Percentiles rank a stretch among this genome's conserved stretches.
Evolutionary conservation across 352 stramenopile genomes (phyloP).

Genomic region (Globisporangium cystogenes): DNA sequence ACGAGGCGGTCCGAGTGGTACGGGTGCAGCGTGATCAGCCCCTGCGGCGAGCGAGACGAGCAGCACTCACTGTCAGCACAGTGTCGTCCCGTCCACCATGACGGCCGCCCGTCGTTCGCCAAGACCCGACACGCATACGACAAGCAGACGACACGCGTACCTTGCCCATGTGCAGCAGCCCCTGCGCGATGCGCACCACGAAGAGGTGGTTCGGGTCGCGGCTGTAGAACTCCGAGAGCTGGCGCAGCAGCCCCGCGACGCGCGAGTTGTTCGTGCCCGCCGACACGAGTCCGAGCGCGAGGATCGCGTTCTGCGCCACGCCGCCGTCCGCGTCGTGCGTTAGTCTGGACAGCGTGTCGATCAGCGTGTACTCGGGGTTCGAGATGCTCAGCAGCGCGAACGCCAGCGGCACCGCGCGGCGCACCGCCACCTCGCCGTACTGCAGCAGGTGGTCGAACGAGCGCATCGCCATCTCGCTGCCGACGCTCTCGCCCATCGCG

Average conservation of each 20-base stretch:
- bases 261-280: slow-evolving; percentile 99
- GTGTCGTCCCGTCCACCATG: no score
- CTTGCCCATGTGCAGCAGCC: slow-evolving; percentile 99
- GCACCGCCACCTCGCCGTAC: slow-evolving; percentile 98
- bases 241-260: slow-evolving; percentile 95
- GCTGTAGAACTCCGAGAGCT: slow-evolving; percentile 97
- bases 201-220: slow-evolving; percentile 98
- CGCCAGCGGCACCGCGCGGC: slow-evolving; percentile 95
- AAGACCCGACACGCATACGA: neutral
- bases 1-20: slow-evolving; percentile 96
- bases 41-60: slow-evolving; percentile 29
- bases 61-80: no score
- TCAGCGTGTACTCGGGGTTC: slow-evolving; percentile 95
- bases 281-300: slow-evolving; percentile 95
- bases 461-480: slow-evolving; percentile 97
- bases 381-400: slow-evolving; percentile 96
- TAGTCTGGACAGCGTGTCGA: slow-evolving; percentile 97
- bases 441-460: slow-evolving; percentile 99
- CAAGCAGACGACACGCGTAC: no score
- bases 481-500: slow-evolving; percentile 96
- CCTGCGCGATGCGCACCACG: slow-evolving; percentile 98
- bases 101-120: no score
- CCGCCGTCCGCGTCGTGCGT: slow-evolving; percentile 97
- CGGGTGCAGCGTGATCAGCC: slow-evolving; percentile 96
- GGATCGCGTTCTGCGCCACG: slow-evolving; percentile 96